Percentiles rank a stretch among this genome's conserved stretches.
Evolutionary conservation across 2,329 filamentous ascomycete species (phyloP).

Genomic region (Acrocalymma vagum): DNA sequence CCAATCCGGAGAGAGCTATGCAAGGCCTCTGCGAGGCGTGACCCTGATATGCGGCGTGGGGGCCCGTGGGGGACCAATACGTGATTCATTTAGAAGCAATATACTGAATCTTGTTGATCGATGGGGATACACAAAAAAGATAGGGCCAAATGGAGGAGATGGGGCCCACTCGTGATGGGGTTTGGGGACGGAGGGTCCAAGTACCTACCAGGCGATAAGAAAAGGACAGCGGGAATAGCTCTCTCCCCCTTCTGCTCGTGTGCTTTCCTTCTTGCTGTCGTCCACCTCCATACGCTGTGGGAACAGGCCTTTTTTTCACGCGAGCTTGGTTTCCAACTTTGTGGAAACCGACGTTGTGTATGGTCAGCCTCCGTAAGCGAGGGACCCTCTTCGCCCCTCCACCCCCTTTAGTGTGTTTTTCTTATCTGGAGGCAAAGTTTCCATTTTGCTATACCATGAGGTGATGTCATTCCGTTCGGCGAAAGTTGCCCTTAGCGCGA

Average conservation of each 20-base stretch:
- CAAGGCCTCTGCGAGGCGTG: constrained; percentile 6
- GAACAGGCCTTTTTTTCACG: constrained; percentile 24
- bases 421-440: too few species aligned
- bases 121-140: too few species aligned
- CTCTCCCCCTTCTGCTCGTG: constrained; percentile 35
- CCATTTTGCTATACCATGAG: too few species aligned
- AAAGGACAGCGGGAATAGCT: constrained; percentile 4
- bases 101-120: constrained; percentile 23
- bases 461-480: too few species aligned
- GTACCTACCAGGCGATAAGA: constrained; percentile 3
- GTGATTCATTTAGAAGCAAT: constrained; percentile 37
- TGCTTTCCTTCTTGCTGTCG: constrained; percentile 22
- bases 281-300: too few species aligned
- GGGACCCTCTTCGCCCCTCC: too few species aligned
- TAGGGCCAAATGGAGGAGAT: too few species aligned
- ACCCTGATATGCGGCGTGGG: constrained; percentile 29
- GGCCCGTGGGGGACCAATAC: constrained; percentile 35
- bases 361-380: constrained; percentile 18
- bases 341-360: constrained; percentile 6
- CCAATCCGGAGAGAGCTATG: constrained; percentile 1
- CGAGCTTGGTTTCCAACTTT: constrained; percentile 16
- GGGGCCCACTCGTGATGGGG: constrained; percentile 9
- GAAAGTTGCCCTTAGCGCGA: too few species aligned
- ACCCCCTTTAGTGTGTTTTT: too few species aligned
- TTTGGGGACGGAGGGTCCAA: constrained; percentile 12